Evolutionary conservation across 1,139 yeast genomes (phyloP), one percentile per base, ranked within the genome.

Genomic region (Saccharomyces hybrid): DNA sequence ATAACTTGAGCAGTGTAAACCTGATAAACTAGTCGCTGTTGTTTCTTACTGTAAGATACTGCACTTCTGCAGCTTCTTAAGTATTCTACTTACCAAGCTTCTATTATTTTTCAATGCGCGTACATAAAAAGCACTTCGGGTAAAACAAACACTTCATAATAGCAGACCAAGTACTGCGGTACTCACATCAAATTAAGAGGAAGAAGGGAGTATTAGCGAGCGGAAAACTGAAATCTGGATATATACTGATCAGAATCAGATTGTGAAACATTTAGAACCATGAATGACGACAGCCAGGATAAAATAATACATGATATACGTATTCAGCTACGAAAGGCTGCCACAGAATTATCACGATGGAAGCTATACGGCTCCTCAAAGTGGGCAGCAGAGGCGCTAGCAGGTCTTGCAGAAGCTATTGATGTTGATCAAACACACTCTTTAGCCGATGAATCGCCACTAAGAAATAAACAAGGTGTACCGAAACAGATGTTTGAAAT

Each of bases 371-470:
- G 84, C 55, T 82, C 89, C 0, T 79, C 93, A 6, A 88, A 88
- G 74, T 88, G 96, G 96, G 71, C 81, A 1, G 84, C 89, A 1
- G 96, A 89, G 65, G 95, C 95, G 0, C 73, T 88, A 32, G 79
- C 78, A 65, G 83, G 83, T 0, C 64, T 81, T 57, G 60, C 57
- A 3, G 57, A 51, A 26, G 50, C 52, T 11, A 42, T 41, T 31
- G 49, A 56, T 57, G 48, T 58, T 4, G 57, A 55, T 13, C 59
- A 57, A 9, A 51, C 48, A 38, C 67, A 55, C 14, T 61, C 58
- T 32, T 19, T 38, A n/a, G 19, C 19, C 9, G 44, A 38, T 16
- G 58, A 58, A 49, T 57, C 60, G 16, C 60, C 61, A 6, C 19
- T 41, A 48, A 49, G 46, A 48, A 46, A 48, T 25, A 49, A 28